Evolutionary conservation across 495 filamentous ascomycete species (phyloP).

Genomic region (Podospora pseudopauciseta): DNA sequence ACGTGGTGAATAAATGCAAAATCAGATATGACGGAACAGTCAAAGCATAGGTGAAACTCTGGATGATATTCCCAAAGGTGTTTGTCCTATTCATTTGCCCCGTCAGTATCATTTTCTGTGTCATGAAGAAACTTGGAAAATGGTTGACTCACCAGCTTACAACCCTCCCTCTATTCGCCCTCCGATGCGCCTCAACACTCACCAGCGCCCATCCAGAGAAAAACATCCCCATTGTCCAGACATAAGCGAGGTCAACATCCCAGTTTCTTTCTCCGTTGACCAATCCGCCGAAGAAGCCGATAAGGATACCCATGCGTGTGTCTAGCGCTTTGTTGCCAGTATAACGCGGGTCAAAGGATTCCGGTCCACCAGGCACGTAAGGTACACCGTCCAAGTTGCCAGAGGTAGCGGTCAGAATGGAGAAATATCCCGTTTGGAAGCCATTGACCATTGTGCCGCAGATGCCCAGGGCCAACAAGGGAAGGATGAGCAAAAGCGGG

Average conservation of each 20-base stretch:
- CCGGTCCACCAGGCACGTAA: neutral
- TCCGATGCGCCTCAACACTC: neutral
- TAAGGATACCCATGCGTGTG: neutral
- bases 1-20: neutral
- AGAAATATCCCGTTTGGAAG: neutral
- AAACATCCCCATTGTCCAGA: neutral
- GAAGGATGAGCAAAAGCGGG: neutral
- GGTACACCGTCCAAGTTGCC: neutral
- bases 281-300: neutral
- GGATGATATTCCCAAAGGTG: neutral
- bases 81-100: neutral
- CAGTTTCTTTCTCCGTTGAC: neutral
- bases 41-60: neutral
- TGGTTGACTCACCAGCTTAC: neutral
- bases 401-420: neutral
- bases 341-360: neutral
- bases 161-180: neutral
- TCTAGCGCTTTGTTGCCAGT: neutral
- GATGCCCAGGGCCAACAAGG: neutral
- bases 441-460: neutral
- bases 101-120: neutral
- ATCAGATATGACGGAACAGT: neutral
- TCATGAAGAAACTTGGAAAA: neutral
- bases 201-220: neutral
- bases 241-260: neutral